These are phyloP conservation scores for Yamadazyma blattariae DNA, from an alignment of 1,139 yeast genomes.

Conservation along the genomic window DNA sequence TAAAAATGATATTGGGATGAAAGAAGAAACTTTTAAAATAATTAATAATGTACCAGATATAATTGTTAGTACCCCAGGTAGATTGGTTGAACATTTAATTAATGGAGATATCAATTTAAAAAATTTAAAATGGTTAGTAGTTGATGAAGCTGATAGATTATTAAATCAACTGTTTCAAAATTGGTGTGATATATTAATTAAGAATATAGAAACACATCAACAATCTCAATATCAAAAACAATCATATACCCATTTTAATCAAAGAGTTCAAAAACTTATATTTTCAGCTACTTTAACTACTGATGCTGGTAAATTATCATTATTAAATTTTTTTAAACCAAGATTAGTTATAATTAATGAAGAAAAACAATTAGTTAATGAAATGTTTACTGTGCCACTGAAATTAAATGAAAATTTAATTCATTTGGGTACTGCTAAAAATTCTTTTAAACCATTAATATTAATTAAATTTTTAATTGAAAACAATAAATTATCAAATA, in stretches of 20 bases:
- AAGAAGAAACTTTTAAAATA: slow-evolving; percentile 60
- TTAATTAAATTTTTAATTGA: slow-evolving; percentile 53
- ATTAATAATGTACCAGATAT: slow-evolving; percentile 63
- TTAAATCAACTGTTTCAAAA: slow-evolving; percentile 90
- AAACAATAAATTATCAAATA: slow-evolving; percentile 30
- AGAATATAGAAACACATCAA: slow-evolving; percentile 34
- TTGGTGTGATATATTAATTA: slow-evolving; percentile 76
- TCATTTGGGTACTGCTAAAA: slow-evolving; percentile 52
- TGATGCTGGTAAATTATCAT: slow-evolving; percentile 82
- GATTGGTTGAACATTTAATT: slow-evolving; percentile 83
- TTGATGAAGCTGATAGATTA: slow-evolving; percentile 94
- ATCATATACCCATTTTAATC: slow-evolving; percentile 26
- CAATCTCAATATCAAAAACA: slow-evolving; percentile 13
- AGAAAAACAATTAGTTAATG: slow-evolving; percentile 45
- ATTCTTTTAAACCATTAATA: slow-evolving; percentile 70
- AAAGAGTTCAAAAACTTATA: slow-evolving; percentile 55
- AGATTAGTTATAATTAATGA: slow-evolving; percentile 70
- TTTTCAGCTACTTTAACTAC: slow-evolving; percentile 94
- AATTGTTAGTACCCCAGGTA: slow-evolving; percentile 85
- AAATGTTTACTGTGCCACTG: slow-evolving; percentile 54
- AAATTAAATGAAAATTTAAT: slow-evolving; percentile 51
- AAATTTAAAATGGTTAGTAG: slow-evolving; percentile 64
- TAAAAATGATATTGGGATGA: slow-evolving; percentile 55
- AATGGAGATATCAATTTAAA: slow-evolving; percentile 37
- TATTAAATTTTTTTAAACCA: slow-evolving; percentile 66